Evolutionary conservation across 441 rosid species (phyloP), one percentile per base, ranked within the genome.

Genomic region (Populus tomentosa): DNA sequence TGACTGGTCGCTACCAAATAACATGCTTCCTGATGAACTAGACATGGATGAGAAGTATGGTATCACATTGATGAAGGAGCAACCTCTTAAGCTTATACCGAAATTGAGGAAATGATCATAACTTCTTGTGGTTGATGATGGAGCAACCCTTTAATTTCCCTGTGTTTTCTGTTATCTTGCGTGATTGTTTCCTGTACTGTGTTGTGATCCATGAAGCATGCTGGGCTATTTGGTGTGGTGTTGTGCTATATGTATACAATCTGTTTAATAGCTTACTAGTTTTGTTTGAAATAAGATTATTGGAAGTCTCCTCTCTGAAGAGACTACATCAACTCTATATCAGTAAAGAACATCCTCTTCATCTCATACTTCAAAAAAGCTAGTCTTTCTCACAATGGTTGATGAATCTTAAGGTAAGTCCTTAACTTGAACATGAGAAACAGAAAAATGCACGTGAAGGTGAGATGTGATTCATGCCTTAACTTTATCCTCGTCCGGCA

Each of bases 1-100:
- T 73, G 68, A 63, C 62, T 89, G 91, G 90, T 69, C 10, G 10
- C 3, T 53, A 53, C 61, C 61, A 53, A 53, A 16, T 53, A 53
- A 53, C 61, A 53, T 53, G 61, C 61, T 53, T 53, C 61, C 61
- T 16, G 61, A 53, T 53, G 61, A 53, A 16, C 21, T 53, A 53
- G 61, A 53, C 61, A 53, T 53, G 21, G 61, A 16, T 53, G 61
- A 53, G 61, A 53, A 16, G 61, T 53, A 53, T 18, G 61, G 61
- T 5, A 53, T 53, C 61, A 53, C 61, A 53, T 0, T 53, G 61
- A 53, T 18, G 61, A 53, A 18, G 61, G 61, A 53, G 61, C 61
- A 53, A 18, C 61, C 61, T 53, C 61, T 53, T 53, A 6, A 53
- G 61, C 61, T 53, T 1, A 5, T 53, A 53, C 61, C 61, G 21